Evolutionary conservation across 805 yeast species (phyloP), one percentile per base, ranked within the genome.

Genomic region (Ogataea pignaliae): DNA sequence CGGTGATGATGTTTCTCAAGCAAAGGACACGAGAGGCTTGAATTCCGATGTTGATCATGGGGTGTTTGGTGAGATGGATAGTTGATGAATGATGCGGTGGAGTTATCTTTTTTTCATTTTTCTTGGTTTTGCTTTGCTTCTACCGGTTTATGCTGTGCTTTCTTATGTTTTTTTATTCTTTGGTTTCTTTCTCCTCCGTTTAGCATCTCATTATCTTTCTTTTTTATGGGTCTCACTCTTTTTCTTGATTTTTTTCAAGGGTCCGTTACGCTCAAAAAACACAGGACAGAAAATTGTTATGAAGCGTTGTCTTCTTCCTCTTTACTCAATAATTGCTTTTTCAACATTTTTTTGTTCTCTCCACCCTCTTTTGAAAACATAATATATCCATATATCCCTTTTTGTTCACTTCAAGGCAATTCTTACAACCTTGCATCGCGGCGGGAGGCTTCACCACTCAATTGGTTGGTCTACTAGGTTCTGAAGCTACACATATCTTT

Each of bases 41-140:
- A 16, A 26, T 34, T 53, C 48, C 30, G 53, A 47, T 15, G 56
- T 53, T 13, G 65, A 65, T 31, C 63, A 57, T 11, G 61, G 65
- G 11, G 65, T 69, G 10, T 63, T 69, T 50, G 73, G 72, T 11
- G 59, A 59, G 17, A 61, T 67, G 70, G 72, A 67, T 33, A 60
- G 48, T 46, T 52, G 36, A 40, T 14, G 18, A 21, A 21, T 21
- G 26, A 26, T 14, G 9, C 9, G 11, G 18, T 10, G 11, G 29
- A n/a, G 28, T 13, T 30, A 37, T 12, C 17, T 34, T 7, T 8
- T 34, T 34, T 37, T 29, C 26, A 9, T 32, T 32, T 9, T 32
- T 8, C n/a, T 32, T 7, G 13, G 6, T 32, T 32, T 6, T 34
- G 36, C 26, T 31, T 31, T 31, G 15, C 18, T n/a, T 33, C 26